Conservation (phyloP, 106 monocot genomes). For the Vanilla planifolia region DNA sequence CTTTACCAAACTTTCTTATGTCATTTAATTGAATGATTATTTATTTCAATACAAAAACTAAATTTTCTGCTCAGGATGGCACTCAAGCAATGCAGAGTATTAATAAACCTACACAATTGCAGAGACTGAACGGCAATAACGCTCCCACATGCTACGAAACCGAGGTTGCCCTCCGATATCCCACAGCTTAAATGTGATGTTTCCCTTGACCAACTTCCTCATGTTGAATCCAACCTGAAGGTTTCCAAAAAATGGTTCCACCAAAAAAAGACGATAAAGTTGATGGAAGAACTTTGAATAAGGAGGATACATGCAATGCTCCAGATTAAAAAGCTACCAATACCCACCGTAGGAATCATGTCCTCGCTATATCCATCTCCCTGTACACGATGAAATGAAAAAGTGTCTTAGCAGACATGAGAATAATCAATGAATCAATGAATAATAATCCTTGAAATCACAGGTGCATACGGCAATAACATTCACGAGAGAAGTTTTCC, state of each 20-base stretch:
- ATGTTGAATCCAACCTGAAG: slow-evolving; percentile 92
- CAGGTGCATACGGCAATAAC: slow-evolving; percentile 74
- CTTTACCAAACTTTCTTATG: too few relatives aligned
- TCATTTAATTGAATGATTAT: too few relatives aligned
- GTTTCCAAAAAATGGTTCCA: background rate
- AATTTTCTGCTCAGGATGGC: too few relatives aligned
- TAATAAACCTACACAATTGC: slow-evolving; percentile 96
- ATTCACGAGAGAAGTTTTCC: slow-evolving; percentile 97
- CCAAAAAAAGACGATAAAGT: background rate
- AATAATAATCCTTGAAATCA: background rate
- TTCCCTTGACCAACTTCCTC: slow-evolving; percentile 94
- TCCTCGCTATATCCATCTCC: slow-evolving; percentile 97
- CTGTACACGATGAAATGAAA: slow-evolving; percentile 33
- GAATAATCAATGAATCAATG: background rate
- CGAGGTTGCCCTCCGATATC: slow-evolving; percentile 98
- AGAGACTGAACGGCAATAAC: slow-evolving; percentile 94
- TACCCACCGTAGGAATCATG: slow-evolving; percentile 98
- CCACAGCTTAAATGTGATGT: slow-evolving; percentile 97
- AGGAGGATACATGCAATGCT: background rate
- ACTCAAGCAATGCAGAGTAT: too few relatives aligned
- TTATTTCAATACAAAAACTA: too few relatives aligned
- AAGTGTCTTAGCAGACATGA: background rate
- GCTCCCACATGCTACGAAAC: slow-evolving; percentile 99
- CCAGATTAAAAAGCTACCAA: slow-evolving; percentile 31
- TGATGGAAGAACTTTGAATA: background rate